Evolutionary conservation across 1,284 basidiomycete species (phyloP), one percentile per base, ranked within the genome.

Genomic region (Cystobasidium sp.): DNA sequence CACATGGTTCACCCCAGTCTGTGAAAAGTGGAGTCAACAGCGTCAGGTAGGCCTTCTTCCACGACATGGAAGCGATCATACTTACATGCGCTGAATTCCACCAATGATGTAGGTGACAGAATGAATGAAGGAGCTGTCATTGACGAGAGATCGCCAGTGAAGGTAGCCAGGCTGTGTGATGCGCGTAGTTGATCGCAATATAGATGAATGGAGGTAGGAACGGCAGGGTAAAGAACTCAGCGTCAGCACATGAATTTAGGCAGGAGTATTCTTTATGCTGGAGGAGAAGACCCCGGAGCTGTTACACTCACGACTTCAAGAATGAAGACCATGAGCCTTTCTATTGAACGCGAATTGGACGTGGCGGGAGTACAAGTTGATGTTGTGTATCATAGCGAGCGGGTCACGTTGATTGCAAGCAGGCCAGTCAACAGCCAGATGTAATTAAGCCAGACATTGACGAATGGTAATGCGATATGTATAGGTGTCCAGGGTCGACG

Each of bases 1-100:
- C 88, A 47, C 92, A 92, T 68, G 91, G 90, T 82, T 96, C 93
- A 80, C 91, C 91, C 94, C 94, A 96, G 83, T 96, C 96, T 22
- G 61, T 68, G 10, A 93, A 93, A 82, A 93, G 96, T 8, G 2
- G 31, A 7, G 47, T 16, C 7, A 31, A 22, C 8, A 47, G 43
- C 3, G 22, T n/a, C 58, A 16, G 18, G 39, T 14, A 1, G 20
- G n/a, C 41, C 31, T n/a, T 6, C 52, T 51, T 41, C 31, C n/a
- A 66, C 46, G 10, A 14, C 49, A 22, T 12, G 12, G 47, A 12
- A 37, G 3, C 22, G 18, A 51, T 53, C 44, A 14, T 46, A 61
- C 75, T 18, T 93, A 93, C 82, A 93, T 95, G 62, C 59, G 39
- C 49, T 46, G 59, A 71, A 75, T 83, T 96, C 93, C 51, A 83